phyloP scores from a whole-genome alignment of 2,329 filamentous ascomycete genomes.

The Phialophora verrucosa region DNA sequence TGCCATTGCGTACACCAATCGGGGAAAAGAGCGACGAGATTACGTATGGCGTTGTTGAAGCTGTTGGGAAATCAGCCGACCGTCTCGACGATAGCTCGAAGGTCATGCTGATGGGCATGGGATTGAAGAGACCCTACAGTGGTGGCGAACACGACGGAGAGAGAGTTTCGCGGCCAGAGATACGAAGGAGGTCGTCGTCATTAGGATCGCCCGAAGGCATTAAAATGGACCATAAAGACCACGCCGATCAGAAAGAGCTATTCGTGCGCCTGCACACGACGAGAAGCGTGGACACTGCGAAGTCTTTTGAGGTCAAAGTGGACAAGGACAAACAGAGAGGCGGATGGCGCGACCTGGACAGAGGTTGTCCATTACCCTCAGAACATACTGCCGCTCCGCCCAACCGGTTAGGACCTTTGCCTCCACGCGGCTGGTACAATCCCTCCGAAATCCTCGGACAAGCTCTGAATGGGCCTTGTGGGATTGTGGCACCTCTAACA shows the following conservation, averaged over 20 bases:
- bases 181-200: slow-evolving; percentile 30
- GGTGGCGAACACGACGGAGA: slow-evolving; percentile 11
- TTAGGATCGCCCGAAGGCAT: slow-evolving; percentile 23
- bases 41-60: slow-evolving; percentile 15
- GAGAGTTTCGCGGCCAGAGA: slow-evolving; percentile 1
- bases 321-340: slow-evolving; percentile 1
- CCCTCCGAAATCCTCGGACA: slow-evolving; percentile 15
- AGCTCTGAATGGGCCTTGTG: slow-evolving; percentile 21
- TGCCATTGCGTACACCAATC: slow-evolving; percentile 20
- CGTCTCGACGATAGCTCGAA: slow-evolving; percentile 10
- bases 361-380: neutral
- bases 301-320: neutral
- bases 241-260: neutral
- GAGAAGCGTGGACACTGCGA: slow-evolving; percentile 6
- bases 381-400: slow-evolving; percentile 7
- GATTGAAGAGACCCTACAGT: slow-evolving; percentile 22
- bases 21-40: slow-evolving; percentile 12
- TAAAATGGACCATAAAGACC: slow-evolving; percentile 2
- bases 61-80: slow-evolving; percentile 20
- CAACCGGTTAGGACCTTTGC: slow-evolving; percentile 11
- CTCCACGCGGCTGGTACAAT: slow-evolving; percentile 24
- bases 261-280: slow-evolving; percentile 15
- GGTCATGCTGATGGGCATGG: slow-evolving; percentile 18
- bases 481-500: slow-evolving; percentile 34
- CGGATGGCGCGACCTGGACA: neutral